phyloP scores from a whole-genome alignment of 1,284 basidiomycete species.

The Heterobasidion irregulare region DNA sequence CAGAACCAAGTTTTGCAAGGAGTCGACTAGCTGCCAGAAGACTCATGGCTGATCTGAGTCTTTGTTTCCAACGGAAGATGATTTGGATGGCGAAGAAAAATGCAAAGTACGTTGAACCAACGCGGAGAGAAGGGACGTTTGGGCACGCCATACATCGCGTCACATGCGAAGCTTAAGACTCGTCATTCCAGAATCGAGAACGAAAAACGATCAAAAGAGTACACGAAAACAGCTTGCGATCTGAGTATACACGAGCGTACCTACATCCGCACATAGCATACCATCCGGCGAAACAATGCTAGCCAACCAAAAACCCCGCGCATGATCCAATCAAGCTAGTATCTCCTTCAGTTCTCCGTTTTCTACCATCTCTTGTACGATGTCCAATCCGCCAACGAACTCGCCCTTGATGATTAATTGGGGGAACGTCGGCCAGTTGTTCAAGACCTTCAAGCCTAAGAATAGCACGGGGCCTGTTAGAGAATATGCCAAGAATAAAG shows the following conservation, averaged over 20 bases:
- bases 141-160: no score
- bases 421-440: slow-evolving; percentile 64
- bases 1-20: background rate
- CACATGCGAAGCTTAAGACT: no score
- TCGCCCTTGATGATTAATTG: slow-evolving; percentile 63
- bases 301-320: no score
- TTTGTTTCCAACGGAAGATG: no score
- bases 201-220: background rate
- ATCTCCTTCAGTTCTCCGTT: slow-evolving; percentile 34
- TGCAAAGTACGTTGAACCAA: no score
- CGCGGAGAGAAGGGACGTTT: no score
- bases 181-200: background rate
- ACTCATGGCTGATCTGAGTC: background rate
- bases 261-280: no score
- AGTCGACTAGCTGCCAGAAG: background rate
- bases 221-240: background rate
- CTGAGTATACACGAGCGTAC: no score
- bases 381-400: slow-evolving; percentile 64
- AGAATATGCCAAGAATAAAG: background rate
- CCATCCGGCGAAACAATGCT: no score
- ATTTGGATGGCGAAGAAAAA: no score
- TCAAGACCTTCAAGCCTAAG: slow-evolving; percentile 47
- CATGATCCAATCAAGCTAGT: background rate
- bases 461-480: background rate
- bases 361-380: slow-evolving; percentile 56